Evolutionary conservation across 2,329 filamentous ascomycete species (phyloP).

Genomic region (Ceratocystis cacaofunesta): DNA sequence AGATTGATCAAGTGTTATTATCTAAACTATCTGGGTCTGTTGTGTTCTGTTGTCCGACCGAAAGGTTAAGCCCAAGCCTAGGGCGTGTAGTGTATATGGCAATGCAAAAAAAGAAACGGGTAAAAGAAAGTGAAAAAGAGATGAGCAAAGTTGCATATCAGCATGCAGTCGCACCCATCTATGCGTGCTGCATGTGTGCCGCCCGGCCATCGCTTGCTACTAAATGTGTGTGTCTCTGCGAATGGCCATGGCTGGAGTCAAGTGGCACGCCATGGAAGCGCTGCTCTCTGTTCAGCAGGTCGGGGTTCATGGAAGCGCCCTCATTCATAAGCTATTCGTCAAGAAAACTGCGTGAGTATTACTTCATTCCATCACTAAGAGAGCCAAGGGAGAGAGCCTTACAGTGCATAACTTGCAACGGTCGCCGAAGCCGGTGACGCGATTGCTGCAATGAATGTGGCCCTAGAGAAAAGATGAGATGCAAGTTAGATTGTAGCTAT

Average conservation of each 20-base stretch:
- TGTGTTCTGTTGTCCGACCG: not conserved
- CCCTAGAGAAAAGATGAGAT: conserved; percentile 18
- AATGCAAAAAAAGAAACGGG: not conserved
- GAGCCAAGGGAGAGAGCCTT: conserved; percentile 3
- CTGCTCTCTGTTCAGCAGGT: conserved; percentile 7
- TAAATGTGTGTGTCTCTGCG: not conserved
- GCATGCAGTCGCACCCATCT: not conserved
- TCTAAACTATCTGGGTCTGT: not conserved
- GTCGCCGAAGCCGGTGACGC: conserved; percentile 23
- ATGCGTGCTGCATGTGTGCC: conserved; percentile 1
- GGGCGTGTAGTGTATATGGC: not conserved
- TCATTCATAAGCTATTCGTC: conserved; percentile 6
- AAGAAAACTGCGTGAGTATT: not conserved
- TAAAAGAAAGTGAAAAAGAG: not conserved
- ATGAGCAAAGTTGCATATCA: not conserved
- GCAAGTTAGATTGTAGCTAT: not conserved
- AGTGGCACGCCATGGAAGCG: conserved; percentile 6
- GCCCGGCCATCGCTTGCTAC: not conserved
- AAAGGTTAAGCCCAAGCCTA: not conserved
- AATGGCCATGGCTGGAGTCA: not conserved
- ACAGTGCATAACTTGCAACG: conserved; percentile 23
- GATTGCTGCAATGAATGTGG: conserved; percentile 24
- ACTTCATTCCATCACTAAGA: too few species aligned
- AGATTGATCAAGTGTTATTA: not conserved
- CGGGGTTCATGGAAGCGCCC: conserved; percentile 10